These are phyloP conservation scores for Leishmania lainsoni DNA, from an alignment of 208 protist species.

Conservation along the genomic window DNA sequence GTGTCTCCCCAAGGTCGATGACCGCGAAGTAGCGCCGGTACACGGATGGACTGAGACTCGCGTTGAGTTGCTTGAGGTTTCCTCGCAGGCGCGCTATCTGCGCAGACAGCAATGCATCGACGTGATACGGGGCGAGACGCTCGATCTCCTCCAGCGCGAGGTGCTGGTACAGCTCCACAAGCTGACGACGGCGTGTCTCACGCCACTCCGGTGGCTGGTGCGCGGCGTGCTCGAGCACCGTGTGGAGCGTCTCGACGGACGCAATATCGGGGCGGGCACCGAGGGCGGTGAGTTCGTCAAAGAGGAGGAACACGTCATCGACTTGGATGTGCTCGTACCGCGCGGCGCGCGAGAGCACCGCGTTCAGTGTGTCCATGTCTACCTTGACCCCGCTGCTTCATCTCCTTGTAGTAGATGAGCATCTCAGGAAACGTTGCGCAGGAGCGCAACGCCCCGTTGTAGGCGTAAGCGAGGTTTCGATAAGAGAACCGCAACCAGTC, in stretches of 20 bases:
- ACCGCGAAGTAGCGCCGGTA: conserved; percentile 74
- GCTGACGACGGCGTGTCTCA: conserved; percentile 79
- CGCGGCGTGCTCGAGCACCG: conserved; percentile 80
- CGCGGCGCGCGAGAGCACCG: conserved; percentile 82
- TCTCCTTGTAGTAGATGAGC: conserved; percentile 89
- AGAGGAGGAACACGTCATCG: conserved; percentile 86
- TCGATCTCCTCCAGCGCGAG: conserved; percentile 74
- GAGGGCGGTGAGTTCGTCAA: conserved; percentile 75
- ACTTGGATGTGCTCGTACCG: conserved; percentile 81
- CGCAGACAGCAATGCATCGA: conserved; percentile 56
- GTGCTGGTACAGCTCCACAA: conserved; percentile 84
- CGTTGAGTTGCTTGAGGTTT: conserved; percentile 65
- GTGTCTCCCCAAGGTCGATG: conserved; percentile 47
- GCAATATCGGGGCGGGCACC: conserved; percentile 81
- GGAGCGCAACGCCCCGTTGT: conserved; percentile 89
- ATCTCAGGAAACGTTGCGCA: conserved; percentile 84
- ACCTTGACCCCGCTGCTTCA: conserved; percentile 90
- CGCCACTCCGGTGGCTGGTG: conserved; percentile 76
- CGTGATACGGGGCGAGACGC: conserved; percentile 57
- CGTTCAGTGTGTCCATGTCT: conserved; percentile 88
- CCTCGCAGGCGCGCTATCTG: conserved; percentile 70
- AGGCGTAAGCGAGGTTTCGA: conserved; percentile 89
- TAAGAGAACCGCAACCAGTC: conserved; percentile 84
- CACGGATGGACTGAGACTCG: conserved; percentile 66
- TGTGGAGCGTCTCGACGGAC: conserved; percentile 85